Base-by-base conservation (phyloP, 1,284 basidiomycete genomes). In the Ceraceosorus guamensis region DNA sequence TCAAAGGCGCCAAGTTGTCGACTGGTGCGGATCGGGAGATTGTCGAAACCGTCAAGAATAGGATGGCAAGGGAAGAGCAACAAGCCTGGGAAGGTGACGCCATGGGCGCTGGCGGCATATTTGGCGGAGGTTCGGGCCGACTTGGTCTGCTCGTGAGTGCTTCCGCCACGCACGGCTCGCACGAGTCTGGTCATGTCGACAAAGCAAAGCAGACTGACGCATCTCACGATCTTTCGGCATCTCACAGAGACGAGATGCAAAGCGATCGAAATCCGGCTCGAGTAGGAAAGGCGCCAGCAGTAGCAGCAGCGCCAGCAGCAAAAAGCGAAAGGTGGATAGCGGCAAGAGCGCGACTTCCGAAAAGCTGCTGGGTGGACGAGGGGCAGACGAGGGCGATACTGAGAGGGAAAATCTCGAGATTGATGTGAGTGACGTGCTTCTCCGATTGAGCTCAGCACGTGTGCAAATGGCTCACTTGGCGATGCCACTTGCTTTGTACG, bases 51-150 rank as follows among this genome's bases (percentile, higher is more conserved):
- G 73, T 77, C 16, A 58, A 61, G 6, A 56, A 62, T 30, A 68
- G 77, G 50, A 68, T 79, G 2, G 61, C 66, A 11, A 66, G 75
- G 10, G 78, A 79, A 56, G 59, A 73, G 32, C 70, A 73, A 32
- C 62, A 62, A 14, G 71, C 73, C 55, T 72, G 67, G 63, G 63
- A 69, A 31, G 56, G 48, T 8, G 55, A 47, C 11, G 45, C 30
- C 8, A 44, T 31, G 45, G 45, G 30, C 45, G 11, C 10, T n/a
- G 10, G 45, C 11, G 10, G 18, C 45, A 24, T 13, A 24, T 24
- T 46, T 6, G 6, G 30, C n/a, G 45, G 11, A 6, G 10, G 11
- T 24, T 16, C 8, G 6, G 18, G 45, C 45, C 11, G 45, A 8
- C 10, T 11, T 46, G 45, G 45, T 24, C 18, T 46, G 11, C 30